phyloP scores from a whole-genome alignment of 2,329 filamentous ascomycete genomes.

The Aspergillus fumigatiaffinis region DNA sequence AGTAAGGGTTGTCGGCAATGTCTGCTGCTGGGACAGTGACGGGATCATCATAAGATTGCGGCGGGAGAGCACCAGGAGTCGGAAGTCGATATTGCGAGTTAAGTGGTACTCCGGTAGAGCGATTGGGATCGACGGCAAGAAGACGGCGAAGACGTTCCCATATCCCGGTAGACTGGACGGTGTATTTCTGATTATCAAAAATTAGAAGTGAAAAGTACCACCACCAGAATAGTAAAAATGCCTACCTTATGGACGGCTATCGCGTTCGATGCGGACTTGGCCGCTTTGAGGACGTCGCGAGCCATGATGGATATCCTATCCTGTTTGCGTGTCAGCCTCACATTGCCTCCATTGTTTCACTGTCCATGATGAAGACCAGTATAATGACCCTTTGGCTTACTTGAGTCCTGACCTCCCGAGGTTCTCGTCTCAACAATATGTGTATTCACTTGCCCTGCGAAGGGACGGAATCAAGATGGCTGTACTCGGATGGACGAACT shows the following conservation, averaged over 20 bases:
- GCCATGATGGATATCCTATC: conserved; percentile 32
- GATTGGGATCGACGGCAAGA: conserved; percentile 77
- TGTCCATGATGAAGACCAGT: neutral
- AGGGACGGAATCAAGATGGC: neutral
- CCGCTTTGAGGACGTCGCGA: conserved; percentile 36
- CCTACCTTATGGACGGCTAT: conserved; percentile 37
- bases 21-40: conserved; percentile 80
- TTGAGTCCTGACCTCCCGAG: neutral
- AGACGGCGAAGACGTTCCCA: conserved; percentile 79
- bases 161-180: conserved; percentile 80
- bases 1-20: conserved; percentile 89
- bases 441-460: neutral
- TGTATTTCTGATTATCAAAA: conserved; percentile 72
- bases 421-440: neutral
- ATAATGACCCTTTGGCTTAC: neutral
- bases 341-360: neutral
- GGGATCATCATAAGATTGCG: conserved; percentile 71
- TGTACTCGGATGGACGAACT: neutral
- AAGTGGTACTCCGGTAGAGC: conserved; percentile 86
- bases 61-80: conserved; percentile 68
- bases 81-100: conserved; percentile 92
- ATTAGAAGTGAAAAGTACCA: neutral
- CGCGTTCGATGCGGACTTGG: conserved; percentile 35
- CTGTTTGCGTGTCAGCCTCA: conserved; percentile 6
- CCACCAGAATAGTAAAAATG: neutral